Evolutionary conservation across 1,284 basidiomycete species (phyloP).

Genomic region (Takashimella tepidaria): DNA sequence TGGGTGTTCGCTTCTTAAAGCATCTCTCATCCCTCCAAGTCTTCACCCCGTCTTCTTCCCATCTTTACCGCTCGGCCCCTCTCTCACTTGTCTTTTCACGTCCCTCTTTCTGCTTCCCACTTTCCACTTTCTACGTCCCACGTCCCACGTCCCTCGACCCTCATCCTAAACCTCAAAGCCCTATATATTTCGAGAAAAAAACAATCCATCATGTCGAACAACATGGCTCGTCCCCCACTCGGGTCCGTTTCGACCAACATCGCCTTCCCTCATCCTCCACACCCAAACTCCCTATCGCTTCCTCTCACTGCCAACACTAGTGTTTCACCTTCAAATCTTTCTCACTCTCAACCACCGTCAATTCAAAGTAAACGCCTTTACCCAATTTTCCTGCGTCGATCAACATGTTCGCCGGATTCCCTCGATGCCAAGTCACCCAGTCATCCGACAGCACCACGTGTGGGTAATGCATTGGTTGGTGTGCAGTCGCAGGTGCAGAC

Average conservation of each 20-base stretch:
- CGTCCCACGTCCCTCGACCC: not conserved
- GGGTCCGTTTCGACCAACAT: constrained; percentile 1
- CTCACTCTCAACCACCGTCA: too few species aligned
- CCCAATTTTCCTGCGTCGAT: not conserved
- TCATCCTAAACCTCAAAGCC: not conserved
- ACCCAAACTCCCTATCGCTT: not conserved
- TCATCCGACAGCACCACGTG: too few species aligned
- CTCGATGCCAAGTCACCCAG: too few species aligned
- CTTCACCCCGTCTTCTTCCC: too few species aligned
- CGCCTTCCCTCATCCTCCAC: not conserved
- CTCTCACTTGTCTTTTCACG: not conserved
- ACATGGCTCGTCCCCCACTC: not conserved
- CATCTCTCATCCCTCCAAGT: too few species aligned
- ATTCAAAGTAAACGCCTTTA: not conserved
- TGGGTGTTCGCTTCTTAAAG: too few species aligned
- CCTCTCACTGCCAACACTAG: not conserved
- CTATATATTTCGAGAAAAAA: constrained; percentile 1
- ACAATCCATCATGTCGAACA: not conserved
- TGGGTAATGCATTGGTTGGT: too few species aligned
- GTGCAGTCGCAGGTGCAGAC: too few species aligned
- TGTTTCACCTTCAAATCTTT: too few species aligned
- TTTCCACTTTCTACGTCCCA: not conserved
- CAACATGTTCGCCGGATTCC: too few species aligned
- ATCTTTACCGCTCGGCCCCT: not conserved
- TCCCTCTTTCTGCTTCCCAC: not conserved